These are phyloP conservation scores for Caryopteris hybrid DNA, from an alignment of 305 asterid species.

Conservation along the genomic window DNA sequence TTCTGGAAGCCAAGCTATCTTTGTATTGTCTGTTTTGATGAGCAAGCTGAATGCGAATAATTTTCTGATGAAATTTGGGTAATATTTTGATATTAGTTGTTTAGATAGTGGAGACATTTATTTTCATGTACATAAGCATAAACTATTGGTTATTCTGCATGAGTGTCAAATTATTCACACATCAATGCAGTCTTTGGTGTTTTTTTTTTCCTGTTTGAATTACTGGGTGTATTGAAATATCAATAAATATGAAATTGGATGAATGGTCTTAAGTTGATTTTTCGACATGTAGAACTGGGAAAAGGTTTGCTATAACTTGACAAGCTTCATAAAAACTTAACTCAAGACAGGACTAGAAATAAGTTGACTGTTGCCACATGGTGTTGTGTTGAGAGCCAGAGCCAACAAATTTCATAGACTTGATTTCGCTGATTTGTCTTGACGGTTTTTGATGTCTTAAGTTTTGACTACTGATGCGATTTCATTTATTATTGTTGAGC, in stretches of 20 bases:
- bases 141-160: neutral
- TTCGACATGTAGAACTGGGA: neutral
- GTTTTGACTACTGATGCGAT: neutral
- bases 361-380: neutral
- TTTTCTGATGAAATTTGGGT: conserved; percentile 1
- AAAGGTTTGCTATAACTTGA: neutral
- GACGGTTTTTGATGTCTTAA: neutral
- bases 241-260: neutral
- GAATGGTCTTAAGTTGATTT: conserved; percentile 1
- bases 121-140: neutral
- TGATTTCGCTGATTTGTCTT: conserved; percentile 1
- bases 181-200: neutral
- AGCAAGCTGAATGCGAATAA: neutral
- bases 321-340: neutral
- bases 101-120: neutral
- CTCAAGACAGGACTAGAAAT: neutral
- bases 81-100: neutral
- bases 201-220: neutral
- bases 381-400: neutral
- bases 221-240: neutral
- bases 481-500: neutral
- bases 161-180: conserved; percentile 2
- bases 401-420: neutral
- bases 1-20: neutral
- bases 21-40: neutral